Evolutionary conservation across 352 stramenopile species (phyloP), one percentile per base, ranked within the genome.

Genomic region (Pythium pyrilobum): DNA sequence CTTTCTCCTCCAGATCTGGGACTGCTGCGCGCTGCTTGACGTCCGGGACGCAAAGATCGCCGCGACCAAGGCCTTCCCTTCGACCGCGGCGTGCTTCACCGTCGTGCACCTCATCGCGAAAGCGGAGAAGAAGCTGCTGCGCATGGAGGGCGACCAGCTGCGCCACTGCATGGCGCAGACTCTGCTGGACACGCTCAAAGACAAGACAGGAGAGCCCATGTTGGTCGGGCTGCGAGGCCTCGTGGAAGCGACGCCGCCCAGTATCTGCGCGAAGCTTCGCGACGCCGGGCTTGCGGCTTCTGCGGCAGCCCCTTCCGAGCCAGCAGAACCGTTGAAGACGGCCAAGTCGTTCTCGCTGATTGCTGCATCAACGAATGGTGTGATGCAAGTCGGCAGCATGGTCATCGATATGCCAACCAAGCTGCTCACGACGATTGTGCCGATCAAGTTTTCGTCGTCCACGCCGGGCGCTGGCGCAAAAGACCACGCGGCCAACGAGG

Each of bases 361-460:
- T n/a, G 67, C 79, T 0, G 78, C 76, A 13, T 90, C 80, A 0
- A 81, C 80, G 7, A 83, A 76, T 40, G 75, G 77, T 7, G 53
- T 62, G 4, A 41, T 55, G 20, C 53, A 89, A 53, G 62, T 87
- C 15, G 83, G 73, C 15, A 85, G 65, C 43, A 50, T 82, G 41
- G 75, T 66, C 69, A 87, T 87, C 25, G 73, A 85, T 42, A 85
- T 89, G 76, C 78, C 78, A 5, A 77, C 74, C 8, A 87, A 87
- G 39, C 48, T 89, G 34, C 67, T 89, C 38, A 63, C 61, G 21
- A 69, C 62, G 32, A 66, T 77, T 38, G 69, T 69, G 8, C 71
- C 49, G 16, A 67, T 65, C 42, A 60, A 56, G 20, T 59, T 61
- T 5, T 33, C 28, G 3, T 43, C 52, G 21, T 58, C 62, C 7